Evolutionary conservation across 2,329 filamentous ascomycete genomes (phyloP).

Genomic region (Ophiostoma sp.): DNA sequence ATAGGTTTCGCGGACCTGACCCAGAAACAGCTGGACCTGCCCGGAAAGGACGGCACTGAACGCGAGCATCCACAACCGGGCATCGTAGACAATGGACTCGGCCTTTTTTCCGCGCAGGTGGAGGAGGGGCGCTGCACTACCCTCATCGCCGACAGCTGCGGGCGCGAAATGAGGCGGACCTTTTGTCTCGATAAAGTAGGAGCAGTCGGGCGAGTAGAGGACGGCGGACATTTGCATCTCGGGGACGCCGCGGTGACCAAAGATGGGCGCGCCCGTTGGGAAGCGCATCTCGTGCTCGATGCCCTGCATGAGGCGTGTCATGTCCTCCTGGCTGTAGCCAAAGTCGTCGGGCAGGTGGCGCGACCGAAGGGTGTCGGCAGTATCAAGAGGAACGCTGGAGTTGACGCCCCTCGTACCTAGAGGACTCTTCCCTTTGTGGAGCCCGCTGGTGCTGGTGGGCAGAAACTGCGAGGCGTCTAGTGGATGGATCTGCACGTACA

Average conservation of each 20-base stretch:
- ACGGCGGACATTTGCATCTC: slow-evolving; percentile 62
- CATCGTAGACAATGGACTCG: slow-evolving; percentile 57
- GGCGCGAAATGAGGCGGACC: slow-evolving; percentile 59
- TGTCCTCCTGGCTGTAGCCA: slow-evolving; percentile 25
- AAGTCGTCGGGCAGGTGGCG: slow-evolving; percentile 17
- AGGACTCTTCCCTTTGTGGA: background rate
- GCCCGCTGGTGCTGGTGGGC: background rate
- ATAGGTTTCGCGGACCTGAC: slow-evolving; percentile 65
- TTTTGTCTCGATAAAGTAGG: slow-evolving; percentile 64
- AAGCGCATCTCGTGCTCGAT: slow-evolving; percentile 65
- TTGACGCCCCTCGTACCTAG: background rate
- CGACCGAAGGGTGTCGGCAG: background rate
- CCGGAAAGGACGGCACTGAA: slow-evolving; percentile 58
- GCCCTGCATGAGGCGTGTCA: slow-evolving; percentile 37
- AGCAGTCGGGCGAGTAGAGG: slow-evolving; percentile 68
- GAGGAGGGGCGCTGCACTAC: background rate
- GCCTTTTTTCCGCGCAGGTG: slow-evolving; percentile 63
- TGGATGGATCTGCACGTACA: slow-evolving; percentile 78
- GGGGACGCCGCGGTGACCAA: slow-evolving; percentile 45
- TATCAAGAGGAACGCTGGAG: background rate
- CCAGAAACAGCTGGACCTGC: slow-evolving; percentile 63
- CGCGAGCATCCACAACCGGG: slow-evolving; percentile 60
- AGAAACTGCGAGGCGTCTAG: slow-evolving; percentile 43
- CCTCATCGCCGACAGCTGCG: slow-evolving; percentile 47
- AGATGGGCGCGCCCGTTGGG: slow-evolving; percentile 60